Evolutionary conservation across 2,329 filamentous ascomycete species (phyloP).

Genomic region (Exophiala spinifera): DNA sequence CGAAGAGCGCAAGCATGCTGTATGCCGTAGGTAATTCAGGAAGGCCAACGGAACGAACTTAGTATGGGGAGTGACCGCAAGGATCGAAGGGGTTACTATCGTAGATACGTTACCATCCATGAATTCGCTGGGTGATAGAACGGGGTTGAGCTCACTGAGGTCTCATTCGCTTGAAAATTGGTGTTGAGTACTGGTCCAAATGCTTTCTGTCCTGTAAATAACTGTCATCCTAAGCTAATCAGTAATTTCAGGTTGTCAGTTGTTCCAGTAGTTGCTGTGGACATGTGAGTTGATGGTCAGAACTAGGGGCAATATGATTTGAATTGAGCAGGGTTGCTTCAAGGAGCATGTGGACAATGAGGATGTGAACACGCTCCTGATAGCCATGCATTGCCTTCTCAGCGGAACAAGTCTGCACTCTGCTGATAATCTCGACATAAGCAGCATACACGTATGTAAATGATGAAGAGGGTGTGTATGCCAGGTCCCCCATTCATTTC

Average conservation of each 20-base stretch:
- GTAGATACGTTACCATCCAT: no score
- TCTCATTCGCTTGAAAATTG: no score
- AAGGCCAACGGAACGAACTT: neutral
- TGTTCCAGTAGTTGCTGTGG: neutral
- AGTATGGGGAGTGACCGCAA: no score
- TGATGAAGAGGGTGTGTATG: neutral
- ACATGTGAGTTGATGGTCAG: neutral
- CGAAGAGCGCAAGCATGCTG: neutral
- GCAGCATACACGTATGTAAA: neutral
- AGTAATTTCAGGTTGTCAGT: neutral
- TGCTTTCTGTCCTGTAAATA: no score
- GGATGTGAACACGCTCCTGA: neutral
- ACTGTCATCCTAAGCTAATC: neutral
- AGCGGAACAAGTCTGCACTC: neutral
- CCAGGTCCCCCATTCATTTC: conserved; percentile 3
- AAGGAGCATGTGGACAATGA: neutral
- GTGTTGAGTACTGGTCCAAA: no score
- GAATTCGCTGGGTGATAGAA: no score
- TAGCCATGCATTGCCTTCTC: neutral
- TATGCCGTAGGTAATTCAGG: neutral
- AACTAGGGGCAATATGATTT: neutral
- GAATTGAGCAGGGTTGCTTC: neutral
- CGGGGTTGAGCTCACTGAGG: no score
- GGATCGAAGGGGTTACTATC: no score
- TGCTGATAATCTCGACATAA: neutral